Base-by-base conservation (phyloP, 495 filamentous ascomycete genomes). In the Rhypophila decipiens region DNA sequence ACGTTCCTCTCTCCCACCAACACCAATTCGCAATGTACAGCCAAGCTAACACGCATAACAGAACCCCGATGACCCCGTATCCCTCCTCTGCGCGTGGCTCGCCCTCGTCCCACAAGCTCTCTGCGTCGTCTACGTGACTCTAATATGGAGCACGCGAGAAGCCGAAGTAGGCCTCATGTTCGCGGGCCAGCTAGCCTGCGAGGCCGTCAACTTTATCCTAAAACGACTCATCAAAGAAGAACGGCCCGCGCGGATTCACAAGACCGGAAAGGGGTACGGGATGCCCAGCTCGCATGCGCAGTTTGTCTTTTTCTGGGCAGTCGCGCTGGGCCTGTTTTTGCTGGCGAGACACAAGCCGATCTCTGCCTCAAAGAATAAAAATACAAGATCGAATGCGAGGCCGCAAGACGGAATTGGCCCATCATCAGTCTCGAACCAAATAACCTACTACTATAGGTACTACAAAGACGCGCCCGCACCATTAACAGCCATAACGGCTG, bases 271-370 rank as follows among this genome's bases (percentile, higher is more conserved):
- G 65, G 93, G 93, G 49, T 99, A 97, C 59, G 93, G 93, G 52
- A 99, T 99, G 93, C 93, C 93, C n/a, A 90, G 85, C 38, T 95
- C 89, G 21, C 93, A 99, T 69, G 87, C 93, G 9, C 93, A 99
- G 66, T 99, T 96, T 62, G 84, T 87, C 39, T 73, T 82, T 9
- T 99, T 87, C 71, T 97, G 96, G 72, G 82, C 88, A 35, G 69
- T 93, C 45, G 88, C 85, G 57, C 64, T 95, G 20, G 69, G 79
- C 13, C 72, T 99, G 23, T 96, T 96, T 68, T 72, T 96, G 20
- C 71, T 91, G 13, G 68, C 86, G 41, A 78, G 91, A 48, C 87
- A 95, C 63, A 70, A 72, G 7, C 87, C 85, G 5, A n/a, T 18
- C 10, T 24, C n/a, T 23, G 13, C 36, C 5, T 18, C 4, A 21